These are phyloP conservation scores for Termitomyces bulborhizus DNA, from an alignment of 768 basidiomycete genomes.

Conservation along the genomic window DNA sequence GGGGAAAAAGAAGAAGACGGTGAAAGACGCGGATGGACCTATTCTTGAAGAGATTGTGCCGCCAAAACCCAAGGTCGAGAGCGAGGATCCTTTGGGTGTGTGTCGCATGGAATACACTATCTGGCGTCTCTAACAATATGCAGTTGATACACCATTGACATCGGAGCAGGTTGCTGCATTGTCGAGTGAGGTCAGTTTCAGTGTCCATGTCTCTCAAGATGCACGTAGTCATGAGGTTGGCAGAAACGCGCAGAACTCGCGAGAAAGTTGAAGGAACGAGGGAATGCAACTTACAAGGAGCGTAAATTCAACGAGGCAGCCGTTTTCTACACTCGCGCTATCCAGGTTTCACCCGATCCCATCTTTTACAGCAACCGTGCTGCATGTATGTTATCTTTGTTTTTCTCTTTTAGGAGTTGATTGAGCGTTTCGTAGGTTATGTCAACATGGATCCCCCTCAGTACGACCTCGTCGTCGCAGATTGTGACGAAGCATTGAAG, in stretches of 20 bases:
- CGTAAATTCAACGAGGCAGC: slow-evolving; percentile 56
- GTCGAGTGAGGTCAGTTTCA: slow-evolving; percentile 46
- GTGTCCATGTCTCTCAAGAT: not conserved
- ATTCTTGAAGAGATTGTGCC: slow-evolving; percentile 67
- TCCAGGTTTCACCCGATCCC: slow-evolving; percentile 68
- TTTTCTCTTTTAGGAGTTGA: not conserved
- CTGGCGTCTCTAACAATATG: slow-evolving; percentile 19
- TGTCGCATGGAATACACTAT: slow-evolving; percentile 1
- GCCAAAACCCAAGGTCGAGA: slow-evolving; percentile 30
- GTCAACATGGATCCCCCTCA: slow-evolving; percentile 87
- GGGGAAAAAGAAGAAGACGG: slow-evolving; percentile 50
- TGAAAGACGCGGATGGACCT: slow-evolving; percentile 61
- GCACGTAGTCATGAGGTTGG: slow-evolving; percentile 6
- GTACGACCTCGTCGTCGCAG: slow-evolving; percentile 73
- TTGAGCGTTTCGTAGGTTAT: slow-evolving; percentile 51
- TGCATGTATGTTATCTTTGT: slow-evolving; percentile 58
- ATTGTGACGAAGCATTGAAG: slow-evolving; percentile 85
- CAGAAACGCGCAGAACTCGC: slow-evolving; percentile 65
- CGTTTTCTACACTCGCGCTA: slow-evolving; percentile 68
- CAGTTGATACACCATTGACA: slow-evolving; percentile 32
- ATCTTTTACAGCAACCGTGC: slow-evolving; percentile 97
- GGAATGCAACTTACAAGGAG: slow-evolving; percentile 64
- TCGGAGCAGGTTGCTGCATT: slow-evolving; percentile 51
- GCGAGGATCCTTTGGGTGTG: slow-evolving; percentile 20
- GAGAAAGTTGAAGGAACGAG: slow-evolving; percentile 60